Evolutionary conservation across 306 rosid genomes (phyloP), one percentile per base, ranked within the genome.

Genomic region (Trichosanthes truncata): DNA sequence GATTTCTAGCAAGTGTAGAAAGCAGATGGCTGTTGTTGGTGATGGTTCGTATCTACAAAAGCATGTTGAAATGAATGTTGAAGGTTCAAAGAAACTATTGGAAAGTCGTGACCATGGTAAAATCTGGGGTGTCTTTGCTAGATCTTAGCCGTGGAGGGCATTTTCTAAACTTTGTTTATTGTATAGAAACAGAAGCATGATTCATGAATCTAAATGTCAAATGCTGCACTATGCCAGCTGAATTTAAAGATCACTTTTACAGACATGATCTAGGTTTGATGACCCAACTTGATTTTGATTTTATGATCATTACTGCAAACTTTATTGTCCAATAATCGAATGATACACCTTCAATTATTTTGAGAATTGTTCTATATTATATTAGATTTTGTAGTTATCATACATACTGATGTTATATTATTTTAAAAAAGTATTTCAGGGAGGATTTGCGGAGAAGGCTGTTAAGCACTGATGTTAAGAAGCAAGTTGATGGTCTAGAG

Each of bases 401-500:
- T 60, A 60, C 66, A 25, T 60, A 25, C 66, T 60, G 7, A 26
- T 26, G 5, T 38, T 31, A 11, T 31, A 35, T 55, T n/a, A 62
- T 62, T 62, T 7, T 62, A 62, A 62, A 6, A 9, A 62, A 31
- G 35, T 91, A 86, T 87, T 90, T 96, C 87, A 88, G 99, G 84
- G 99, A 96, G 86, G 99, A 96, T 90, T 84, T 96, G 82, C 97
- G 91, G 83, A 89, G 89, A 87, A 90, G 98, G 83, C 94, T 96
- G 82, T 82, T 96, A 73, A 93, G 97, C 88, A 57, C 94, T 13
- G 99, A 96, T 87, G 93, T 93, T 84, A 93, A 90, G 87, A 96
- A 91, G 91, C 99, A 96, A 93, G 88, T 96, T 79, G 99, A 96
- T 56, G 99, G 98, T 65, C 89, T 96, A 78, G 98, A 91, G 86